A percentile compares a stretch with the other conserved stretches of the same genome.
Evolutionary conservation across 139 green algal genomes (phyloP).

Genomic region (Closterium sp.): DNA sequence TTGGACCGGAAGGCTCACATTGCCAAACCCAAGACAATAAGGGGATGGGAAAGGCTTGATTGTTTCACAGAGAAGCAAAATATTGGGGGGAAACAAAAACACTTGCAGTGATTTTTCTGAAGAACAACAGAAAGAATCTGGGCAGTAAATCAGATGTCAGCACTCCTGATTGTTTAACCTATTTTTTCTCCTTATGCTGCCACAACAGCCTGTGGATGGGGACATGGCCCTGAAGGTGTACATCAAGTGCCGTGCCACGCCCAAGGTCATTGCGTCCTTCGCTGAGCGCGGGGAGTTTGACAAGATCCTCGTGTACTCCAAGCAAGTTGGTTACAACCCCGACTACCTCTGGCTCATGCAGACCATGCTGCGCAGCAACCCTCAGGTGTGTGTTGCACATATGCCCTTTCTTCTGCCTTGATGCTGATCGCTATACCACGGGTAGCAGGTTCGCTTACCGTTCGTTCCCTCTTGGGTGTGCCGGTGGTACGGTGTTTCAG

Average conservation of each 20-base stretch:
- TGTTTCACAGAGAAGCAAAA: too few relatives aligned
- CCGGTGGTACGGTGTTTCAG: neutral
- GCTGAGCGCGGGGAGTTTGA: slow-evolving; percentile 95
- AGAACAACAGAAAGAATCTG: too few relatives aligned
- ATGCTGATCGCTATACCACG: neutral
- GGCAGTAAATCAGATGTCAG: neutral
- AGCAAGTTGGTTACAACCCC: slow-evolving; percentile 73
- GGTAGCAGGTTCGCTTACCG: neutral
- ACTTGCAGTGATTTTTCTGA: too few relatives aligned
- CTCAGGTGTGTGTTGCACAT: slow-evolving; percentile 11
- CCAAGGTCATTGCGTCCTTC: slow-evolving; percentile 74
- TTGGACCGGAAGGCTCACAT: too few relatives aligned
- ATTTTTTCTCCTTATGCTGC: neutral
- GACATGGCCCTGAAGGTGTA: slow-evolving; percentile 92
- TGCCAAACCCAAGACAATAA: too few relatives aligned
- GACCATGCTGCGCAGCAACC: slow-evolving; percentile 90
- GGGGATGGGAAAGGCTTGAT: too few relatives aligned
- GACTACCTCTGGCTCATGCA: slow-evolving; percentile 97
- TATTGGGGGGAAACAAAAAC: too few relatives aligned
- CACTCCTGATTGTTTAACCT: neutral
- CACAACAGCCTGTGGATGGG: slow-evolving; percentile 46
- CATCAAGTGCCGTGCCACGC: slow-evolving; percentile 70
- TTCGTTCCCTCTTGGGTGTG: neutral
- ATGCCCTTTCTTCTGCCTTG: too few relatives aligned
- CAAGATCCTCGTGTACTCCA: slow-evolving; percentile 70